phyloP scores from a whole-genome alignment of 495 filamentous ascomycete genomes.

The Cenococcum geophilum region DNA sequence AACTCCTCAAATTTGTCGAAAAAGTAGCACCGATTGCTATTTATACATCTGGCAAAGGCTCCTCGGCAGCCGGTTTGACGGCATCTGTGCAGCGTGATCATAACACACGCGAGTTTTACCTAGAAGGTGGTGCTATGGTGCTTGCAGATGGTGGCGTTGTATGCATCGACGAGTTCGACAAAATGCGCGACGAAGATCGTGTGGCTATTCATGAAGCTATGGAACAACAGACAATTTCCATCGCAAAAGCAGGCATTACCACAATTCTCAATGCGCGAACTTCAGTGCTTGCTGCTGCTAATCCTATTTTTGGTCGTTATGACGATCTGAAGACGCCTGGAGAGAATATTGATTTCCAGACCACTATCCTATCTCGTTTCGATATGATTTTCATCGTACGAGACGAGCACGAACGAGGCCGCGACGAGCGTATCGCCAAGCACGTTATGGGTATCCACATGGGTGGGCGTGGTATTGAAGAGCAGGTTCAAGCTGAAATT shows the following conservation, averaged over 20 bases:
- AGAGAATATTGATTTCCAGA: conserved; percentile 99
- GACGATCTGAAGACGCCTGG: conserved; percentile 96
- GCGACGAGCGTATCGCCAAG: conserved; percentile 89
- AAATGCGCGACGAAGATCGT: conserved; percentile 98
- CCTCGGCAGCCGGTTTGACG: conserved; percentile 95
- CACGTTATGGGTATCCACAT: conserved; percentile 99
- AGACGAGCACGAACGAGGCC: conserved; percentile 82
- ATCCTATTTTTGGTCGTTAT: conserved; percentile 96
- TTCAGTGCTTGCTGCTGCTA: conserved; percentile 91
- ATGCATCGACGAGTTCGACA: conserved; percentile 99
- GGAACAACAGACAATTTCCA: conserved; percentile 99
- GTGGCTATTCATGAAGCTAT: conserved; percentile 99
- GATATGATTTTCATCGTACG: conserved; percentile 99
- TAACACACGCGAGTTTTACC: conserved; percentile 90
- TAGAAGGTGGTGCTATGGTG: conserved; percentile 99
- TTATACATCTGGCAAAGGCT: conserved; percentile 98
- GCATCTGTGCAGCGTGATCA: conserved; percentile 94
- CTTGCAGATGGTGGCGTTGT: conserved; percentile 96
- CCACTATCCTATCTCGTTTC: conserved; percentile 95
- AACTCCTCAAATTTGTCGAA: conserved; percentile 95
- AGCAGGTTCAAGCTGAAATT: conserved; percentile 77
- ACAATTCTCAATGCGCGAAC: conserved; percentile 96
- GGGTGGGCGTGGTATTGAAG: conserved; percentile 78
- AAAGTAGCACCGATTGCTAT: conserved; percentile 96
- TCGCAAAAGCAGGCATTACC: conserved; percentile 98